These are phyloP conservation scores for Trichosanthes cucumerina DNA, from an alignment of 306 rosid genomes.

Conservation along the genomic window DNA sequence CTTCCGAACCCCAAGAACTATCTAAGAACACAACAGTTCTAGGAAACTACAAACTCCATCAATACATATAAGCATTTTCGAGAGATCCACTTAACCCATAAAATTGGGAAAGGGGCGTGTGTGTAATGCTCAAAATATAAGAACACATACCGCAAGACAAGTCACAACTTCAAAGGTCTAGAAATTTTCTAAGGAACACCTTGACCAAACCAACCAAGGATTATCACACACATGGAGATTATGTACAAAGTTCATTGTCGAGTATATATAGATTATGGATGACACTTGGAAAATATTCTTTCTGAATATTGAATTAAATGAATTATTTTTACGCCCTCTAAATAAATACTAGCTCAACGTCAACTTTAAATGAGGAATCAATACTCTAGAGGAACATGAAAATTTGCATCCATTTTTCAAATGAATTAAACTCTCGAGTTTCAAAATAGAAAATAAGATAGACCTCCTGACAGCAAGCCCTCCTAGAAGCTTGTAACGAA, in stretches of 20 bases:
- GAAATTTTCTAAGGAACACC: not conserved
- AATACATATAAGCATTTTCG: conserved; percentile 21
- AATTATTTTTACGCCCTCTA: not conserved
- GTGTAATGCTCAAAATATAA: conserved; percentile 11
- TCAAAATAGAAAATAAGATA: not conserved
- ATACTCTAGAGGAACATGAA: not conserved
- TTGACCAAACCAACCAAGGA: not conserved
- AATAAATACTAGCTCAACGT: not conserved
- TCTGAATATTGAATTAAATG: not conserved
- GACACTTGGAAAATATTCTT: not conserved
- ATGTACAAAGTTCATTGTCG: not conserved
- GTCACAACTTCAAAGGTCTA: not conserved
- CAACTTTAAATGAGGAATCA: not conserved
- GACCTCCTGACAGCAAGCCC: conserved; percentile 76
- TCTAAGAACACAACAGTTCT: conserved; percentile 2
- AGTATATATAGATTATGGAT: not conserved
- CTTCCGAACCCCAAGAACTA: conserved; percentile 26
- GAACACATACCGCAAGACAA: not conserved
- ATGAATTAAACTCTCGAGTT: not conserved
- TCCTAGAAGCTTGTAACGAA: conserved; percentile 80
- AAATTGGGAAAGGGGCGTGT: not conserved
- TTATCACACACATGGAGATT: not conserved
- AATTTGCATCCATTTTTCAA: not conserved
- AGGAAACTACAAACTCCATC: conserved; percentile 22
- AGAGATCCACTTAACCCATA: conserved; percentile 10